Conservation (phyloP, 2,329 filamentous ascomycete species). For the Seiridium unicorne region DNA sequence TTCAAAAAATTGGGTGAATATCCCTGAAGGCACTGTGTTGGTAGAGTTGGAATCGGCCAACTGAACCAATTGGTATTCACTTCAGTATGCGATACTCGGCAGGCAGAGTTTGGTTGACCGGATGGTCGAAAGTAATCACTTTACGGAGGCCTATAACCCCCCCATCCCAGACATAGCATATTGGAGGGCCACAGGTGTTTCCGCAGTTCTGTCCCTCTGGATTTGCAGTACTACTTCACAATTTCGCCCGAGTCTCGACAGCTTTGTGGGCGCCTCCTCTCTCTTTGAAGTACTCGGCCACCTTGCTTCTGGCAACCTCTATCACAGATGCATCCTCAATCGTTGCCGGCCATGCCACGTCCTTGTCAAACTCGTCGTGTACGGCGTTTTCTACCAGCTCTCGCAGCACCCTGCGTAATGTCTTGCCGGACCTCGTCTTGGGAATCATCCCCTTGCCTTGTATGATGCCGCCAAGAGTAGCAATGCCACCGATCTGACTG, state of each 20-base stretch:
- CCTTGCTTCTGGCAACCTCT: slow-evolving; percentile 67
- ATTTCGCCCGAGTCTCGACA: slow-evolving; percentile 32
- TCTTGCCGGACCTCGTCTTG: slow-evolving; percentile 91
- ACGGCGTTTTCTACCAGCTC: slow-evolving; percentile 83
- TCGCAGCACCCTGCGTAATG: slow-evolving; percentile 74
- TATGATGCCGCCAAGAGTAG: slow-evolving; percentile 80
- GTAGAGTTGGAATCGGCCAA: no score
- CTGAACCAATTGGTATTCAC: no score
- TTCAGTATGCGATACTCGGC: no score
- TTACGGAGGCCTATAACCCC: no score
- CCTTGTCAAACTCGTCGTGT: slow-evolving; percentile 68
- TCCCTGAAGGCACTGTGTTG: no score
- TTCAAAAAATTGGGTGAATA: no score
- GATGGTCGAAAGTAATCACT: no score
- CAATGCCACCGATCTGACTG: slow-evolving; percentile 82
- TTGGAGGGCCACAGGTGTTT: neutral
- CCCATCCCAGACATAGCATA: no score
- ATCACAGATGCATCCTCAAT: slow-evolving; percentile 80
- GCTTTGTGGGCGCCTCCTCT: slow-evolving; percentile 39
- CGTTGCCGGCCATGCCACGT: slow-evolving; percentile 75
- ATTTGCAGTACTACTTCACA: neutral
- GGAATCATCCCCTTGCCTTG: slow-evolving; percentile 86
- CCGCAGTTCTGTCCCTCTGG: neutral
- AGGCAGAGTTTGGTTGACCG: no score
- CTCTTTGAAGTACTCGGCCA: slow-evolving; percentile 72